A percentile compares a stretch with the other conserved stretches of the same genome.
Conservation (phyloP, 2,329 filamentous ascomycete species). For the Curvularia hawaiiensis region DNA sequence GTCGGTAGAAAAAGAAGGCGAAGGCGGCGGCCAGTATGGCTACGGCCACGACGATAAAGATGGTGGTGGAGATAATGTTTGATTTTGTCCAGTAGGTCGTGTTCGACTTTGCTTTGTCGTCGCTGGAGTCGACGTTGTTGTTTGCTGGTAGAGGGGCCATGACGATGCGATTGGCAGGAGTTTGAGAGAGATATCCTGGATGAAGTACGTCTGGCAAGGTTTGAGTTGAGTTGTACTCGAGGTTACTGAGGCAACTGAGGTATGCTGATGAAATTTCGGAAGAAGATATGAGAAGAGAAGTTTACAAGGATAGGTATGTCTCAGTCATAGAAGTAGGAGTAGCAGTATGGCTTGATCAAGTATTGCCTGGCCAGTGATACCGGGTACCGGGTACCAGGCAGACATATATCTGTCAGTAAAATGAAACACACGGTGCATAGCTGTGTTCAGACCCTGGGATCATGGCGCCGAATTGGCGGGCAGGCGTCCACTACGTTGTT, state of each 20-base stretch:
- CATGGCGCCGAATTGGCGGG: constrained; percentile 23
- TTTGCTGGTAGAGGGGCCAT: constrained; percentile 38
- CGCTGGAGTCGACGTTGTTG: constrained; percentile 14
- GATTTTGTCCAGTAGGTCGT: constrained; percentile 30
- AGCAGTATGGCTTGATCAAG: constrained; percentile 18
- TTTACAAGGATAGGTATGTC: constrained; percentile 23
- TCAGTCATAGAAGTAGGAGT: constrained; percentile 25
- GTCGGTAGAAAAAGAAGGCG: constrained; percentile 29
- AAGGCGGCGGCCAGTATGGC: constrained; percentile 25
- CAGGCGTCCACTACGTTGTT: constrained; percentile 32
- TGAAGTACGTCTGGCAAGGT: neutral
- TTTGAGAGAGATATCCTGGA: neutral
- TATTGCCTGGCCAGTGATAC: constrained; percentile 12
- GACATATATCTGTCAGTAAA: constrained; percentile 32
- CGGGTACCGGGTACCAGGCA: constrained; percentile 25
- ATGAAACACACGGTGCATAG: constrained; percentile 32
- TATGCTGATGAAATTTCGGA: neutral
- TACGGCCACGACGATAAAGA: constrained; percentile 34
- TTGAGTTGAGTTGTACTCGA: constrained; percentile 4
- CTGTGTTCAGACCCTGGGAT: constrained; percentile 18
- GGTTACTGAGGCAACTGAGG: neutral
- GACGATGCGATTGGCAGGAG: neutral
- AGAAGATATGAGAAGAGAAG: constrained; percentile 17
- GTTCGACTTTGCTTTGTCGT: constrained; percentile 17
- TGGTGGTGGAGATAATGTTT: constrained; percentile 33